Evolutionary conservation across 2,329 filamentous ascomycete genomes (phyloP).

Genomic region (Xylaria sp.): DNA sequence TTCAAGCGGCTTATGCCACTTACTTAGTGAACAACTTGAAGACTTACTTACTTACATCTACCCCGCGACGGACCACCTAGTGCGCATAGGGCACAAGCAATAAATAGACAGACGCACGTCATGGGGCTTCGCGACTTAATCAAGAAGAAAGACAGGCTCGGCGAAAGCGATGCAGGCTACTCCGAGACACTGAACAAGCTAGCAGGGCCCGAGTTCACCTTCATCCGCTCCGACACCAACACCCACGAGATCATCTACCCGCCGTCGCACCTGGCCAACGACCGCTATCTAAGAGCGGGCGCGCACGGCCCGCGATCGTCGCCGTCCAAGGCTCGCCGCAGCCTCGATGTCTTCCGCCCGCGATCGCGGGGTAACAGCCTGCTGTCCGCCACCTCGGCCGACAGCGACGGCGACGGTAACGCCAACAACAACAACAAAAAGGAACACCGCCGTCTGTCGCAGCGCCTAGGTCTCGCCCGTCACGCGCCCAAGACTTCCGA

Average conservation of each 20-base stretch:
- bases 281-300: conserved; percentile 48
- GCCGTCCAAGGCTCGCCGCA: conserved; percentile 53
- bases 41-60: neutral
- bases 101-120: neutral
- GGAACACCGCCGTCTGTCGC: conserved; percentile 66
- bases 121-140: conserved; percentile 66
- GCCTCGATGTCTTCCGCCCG: conserved; percentile 35
- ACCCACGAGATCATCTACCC: conserved; percentile 82
- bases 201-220: conserved; percentile 75
- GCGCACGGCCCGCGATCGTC: conserved; percentile 42
- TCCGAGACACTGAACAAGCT: conserved; percentile 53
- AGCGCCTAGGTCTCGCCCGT: conserved; percentile 74
- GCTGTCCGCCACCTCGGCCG: conserved; percentile 54
- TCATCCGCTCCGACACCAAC: conserved; percentile 85
- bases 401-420: conserved; percentile 42
- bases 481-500: conserved; percentile 68
- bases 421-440: conserved; percentile 28
- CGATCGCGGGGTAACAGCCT: conserved; percentile 62
- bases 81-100: neutral
- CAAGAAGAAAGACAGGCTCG: conserved; percentile 63
- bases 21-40: neutral
- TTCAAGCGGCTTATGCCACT: neutral
- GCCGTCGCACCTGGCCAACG: conserved; percentile 56
- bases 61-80: too few relatives aligned
- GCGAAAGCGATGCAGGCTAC: conserved; percentile 51